A percentile compares a stretch with the other conserved stretches of the same genome.
Evolutionary conservation across 2,329 filamentous ascomycete species (phyloP).

Genomic region (Apiospora sp.): DNA sequence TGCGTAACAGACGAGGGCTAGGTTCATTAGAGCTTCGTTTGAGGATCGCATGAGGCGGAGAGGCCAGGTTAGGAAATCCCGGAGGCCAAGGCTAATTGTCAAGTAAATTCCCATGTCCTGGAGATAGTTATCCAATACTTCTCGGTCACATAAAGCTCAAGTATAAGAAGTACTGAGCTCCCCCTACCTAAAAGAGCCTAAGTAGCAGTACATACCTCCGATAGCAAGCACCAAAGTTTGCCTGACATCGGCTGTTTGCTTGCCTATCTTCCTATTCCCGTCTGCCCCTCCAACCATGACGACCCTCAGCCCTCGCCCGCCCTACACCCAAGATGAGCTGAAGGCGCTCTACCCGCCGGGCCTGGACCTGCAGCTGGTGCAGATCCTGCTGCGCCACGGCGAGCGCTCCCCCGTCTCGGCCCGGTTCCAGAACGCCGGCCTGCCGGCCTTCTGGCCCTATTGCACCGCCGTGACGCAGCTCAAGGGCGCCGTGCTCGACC

Average conservation of each 20-base stretch:
- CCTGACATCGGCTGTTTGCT: background rate
- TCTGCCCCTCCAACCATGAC: conserved; percentile 68
- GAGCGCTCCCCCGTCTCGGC: conserved; percentile 84
- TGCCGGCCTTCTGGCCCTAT: conserved; percentile 85
- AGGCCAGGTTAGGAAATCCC: conserved; percentile 4
- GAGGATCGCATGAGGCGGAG: background rate
- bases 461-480: conserved; percentile 81
- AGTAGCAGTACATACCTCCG: background rate
- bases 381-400: conserved; percentile 83
- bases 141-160: background rate
- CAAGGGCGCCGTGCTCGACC: conserved; percentile 58
- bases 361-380: conserved; percentile 87
- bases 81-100: background rate
- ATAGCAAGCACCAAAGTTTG: no score
- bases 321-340: conserved; percentile 85
- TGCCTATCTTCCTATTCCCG: background rate
- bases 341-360: conserved; percentile 79
- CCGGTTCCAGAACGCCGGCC: conserved; percentile 83
- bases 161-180: background rate
- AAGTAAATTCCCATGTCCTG: background rate
- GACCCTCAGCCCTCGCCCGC: conserved; percentile 73
- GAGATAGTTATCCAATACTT: background rate
- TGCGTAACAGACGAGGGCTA: conserved; percentile 5
- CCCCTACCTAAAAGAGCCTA: background rate
- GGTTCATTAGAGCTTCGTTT: background rate